A percentile compares a stretch with the other conserved stretches of the same genome.
Conservation (phyloP, 495 filamentous ascomycete species). For the Penicillium paradoxum region DNA sequence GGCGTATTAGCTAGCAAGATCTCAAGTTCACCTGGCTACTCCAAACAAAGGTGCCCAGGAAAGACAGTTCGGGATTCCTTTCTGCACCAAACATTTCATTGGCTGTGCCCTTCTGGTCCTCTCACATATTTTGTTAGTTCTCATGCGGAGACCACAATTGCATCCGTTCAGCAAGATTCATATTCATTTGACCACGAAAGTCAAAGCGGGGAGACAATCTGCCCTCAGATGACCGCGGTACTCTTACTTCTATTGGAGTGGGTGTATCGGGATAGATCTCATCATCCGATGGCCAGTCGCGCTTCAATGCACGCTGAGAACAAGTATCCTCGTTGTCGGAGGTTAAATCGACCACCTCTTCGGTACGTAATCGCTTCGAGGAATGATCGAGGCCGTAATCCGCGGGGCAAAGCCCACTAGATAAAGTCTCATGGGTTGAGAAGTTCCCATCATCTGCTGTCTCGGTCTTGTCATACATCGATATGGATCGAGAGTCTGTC, state of each 20-base stretch:
- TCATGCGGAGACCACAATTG: background rate
- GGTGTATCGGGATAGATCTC: background rate
- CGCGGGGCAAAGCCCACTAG: background rate
- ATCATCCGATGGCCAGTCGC: conserved; percentile 1
- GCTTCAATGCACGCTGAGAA: background rate
- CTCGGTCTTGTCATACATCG: background rate
- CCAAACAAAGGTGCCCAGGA: background rate
- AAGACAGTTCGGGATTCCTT: background rate
- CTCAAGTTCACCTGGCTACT: background rate
- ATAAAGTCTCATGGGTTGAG: background rate
- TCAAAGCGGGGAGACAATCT: background rate
- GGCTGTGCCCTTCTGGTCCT: background rate
- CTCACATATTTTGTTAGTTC: background rate
- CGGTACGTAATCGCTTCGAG: background rate
- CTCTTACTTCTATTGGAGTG: background rate
- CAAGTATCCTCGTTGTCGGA: background rate
- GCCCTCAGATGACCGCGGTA: background rate
- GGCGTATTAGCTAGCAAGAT: background rate
- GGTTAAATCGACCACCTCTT: background rate
- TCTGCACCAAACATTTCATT: background rate
- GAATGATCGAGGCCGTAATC: background rate
- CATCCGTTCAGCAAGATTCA: background rate
- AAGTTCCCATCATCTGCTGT: background rate
- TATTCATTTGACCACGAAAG: background rate
- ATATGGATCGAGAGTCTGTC: background rate